Base-by-base conservation (phyloP, 441 rosid species). In the Pelargonium citronellum region DNA sequence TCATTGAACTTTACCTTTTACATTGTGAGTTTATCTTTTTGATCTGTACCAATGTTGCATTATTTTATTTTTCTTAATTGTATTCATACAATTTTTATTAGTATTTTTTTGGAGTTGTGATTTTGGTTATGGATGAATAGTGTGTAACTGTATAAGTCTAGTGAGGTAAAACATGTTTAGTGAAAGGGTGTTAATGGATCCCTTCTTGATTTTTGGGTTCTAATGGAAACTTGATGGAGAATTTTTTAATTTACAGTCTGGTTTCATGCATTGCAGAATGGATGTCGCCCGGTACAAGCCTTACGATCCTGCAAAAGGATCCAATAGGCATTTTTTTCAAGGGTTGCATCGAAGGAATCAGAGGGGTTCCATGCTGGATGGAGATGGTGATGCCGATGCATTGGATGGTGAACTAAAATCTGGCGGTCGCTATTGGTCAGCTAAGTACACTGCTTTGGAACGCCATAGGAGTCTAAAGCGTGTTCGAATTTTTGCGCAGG, bases 361-460 rank as follows among this genome's bases (percentile, higher is more conserved):
- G 68, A 86, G 74, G 69, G 75, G 71, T 46, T 76, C 86, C 10
- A 61, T 65, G 27, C 78, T 87, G 72, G 92, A 87, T 41, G 69
- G 81, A 46, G 97, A 91, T 81, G 79, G 71, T 51, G 99, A 94
- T 81, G 72, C 80, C 75, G 91, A 86, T 77, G 84, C 84, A 19
- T 77, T 87, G 83, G 94, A 91, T 27, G 68, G 72, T 57, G 86
- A 81, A 79, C 76, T 85, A 44, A 91, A 86, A 80, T 84, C 95
- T 55, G 79, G 79, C 78, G 90, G 86, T 66, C 86, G 99, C 15
- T 95, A 91, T 79, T 95, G 97, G 96, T 90, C 92, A 70, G 76
- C 92, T 0, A 91, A 87, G 77, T 76, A 86, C 75, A 89, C 88
- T 13, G 96, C 91, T 46, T 69, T 91, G 62, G 95, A 90, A 68